Evolutionary conservation across 306 rosid genomes (phyloP).

Genomic region (Trifolium dubium): DNA sequence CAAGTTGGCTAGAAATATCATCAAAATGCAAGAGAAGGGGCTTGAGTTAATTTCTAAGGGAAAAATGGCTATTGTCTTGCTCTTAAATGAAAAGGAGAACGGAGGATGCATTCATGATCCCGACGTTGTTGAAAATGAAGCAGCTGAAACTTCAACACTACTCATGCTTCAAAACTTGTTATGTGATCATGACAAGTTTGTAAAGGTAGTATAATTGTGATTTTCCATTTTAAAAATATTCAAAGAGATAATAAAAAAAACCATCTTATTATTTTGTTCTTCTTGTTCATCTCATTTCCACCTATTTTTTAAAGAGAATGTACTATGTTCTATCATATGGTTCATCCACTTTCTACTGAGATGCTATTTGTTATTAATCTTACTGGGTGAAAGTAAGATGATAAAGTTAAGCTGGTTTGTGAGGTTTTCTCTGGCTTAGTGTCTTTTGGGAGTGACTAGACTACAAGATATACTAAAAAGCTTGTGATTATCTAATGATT

Average conservation of each 20-base stretch:
- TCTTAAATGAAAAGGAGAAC: slow-evolving; percentile 55
- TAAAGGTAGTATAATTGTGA: slow-evolving; percentile 53
- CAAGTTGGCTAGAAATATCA: slow-evolving; percentile 47
- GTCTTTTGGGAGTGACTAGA: slow-evolving; percentile 20
- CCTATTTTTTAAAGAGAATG: background rate
- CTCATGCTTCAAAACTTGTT: slow-evolving; percentile 57
- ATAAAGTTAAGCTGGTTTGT: slow-evolving; percentile 37
- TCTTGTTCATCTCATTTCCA: slow-evolving; percentile 28
- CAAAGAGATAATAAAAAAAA: slow-evolving; percentile 4
- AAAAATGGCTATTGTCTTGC: slow-evolving; percentile 75
- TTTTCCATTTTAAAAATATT: slow-evolving; percentile 21
- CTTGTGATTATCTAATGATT: slow-evolving; percentile 41
- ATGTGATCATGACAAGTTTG: slow-evolving; percentile 52
- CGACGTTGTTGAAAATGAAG: slow-evolving; percentile 46
- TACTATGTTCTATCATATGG: slow-evolving; percentile 18
- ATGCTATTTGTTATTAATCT: slow-evolving; percentile 21
- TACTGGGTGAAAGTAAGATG: slow-evolving; percentile 1
- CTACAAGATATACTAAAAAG: slow-evolving; percentile 14
- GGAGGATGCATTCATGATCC: slow-evolving; percentile 40
- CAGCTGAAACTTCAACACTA: slow-evolving; percentile 44
- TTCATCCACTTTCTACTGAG: slow-evolving; percentile 34
- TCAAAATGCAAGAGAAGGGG: slow-evolving; percentile 62
- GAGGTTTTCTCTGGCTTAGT: slow-evolving; percentile 24
- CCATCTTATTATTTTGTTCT: slow-evolving; percentile 22
- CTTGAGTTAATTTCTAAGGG: slow-evolving; percentile 65